These are phyloP conservation scores for Penicillium fimorum DNA, from an alignment of 495 filamentous ascomycete species.

Conservation along the genomic window DNA sequence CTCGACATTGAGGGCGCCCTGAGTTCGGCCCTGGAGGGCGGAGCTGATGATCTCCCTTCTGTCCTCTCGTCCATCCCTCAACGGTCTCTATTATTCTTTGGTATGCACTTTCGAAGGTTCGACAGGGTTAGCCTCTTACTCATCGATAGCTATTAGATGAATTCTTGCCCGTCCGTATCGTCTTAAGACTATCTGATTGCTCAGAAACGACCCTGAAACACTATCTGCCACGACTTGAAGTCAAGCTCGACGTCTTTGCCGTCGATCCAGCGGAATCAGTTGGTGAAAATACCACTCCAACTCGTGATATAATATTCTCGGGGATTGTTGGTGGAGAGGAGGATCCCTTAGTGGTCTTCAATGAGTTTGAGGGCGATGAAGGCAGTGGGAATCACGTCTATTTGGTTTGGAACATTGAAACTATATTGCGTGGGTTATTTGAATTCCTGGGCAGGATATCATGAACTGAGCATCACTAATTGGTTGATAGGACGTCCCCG, in stretches of 20 bases:
- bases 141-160: conserved; percentile 72
- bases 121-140: conserved; percentile 52
- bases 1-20: conserved; percentile 64
- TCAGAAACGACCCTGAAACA: conserved; percentile 57
- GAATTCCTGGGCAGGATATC: conserved; percentile 11
- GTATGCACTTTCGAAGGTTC: conserved; percentile 47
- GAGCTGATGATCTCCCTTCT: conserved; percentile 44
- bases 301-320: conserved; percentile 64
- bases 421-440: conserved; percentile 60
- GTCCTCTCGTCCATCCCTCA: conserved; percentile 52
- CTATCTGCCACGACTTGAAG: conserved; percentile 60
- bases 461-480: conserved; percentile 10
- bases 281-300: conserved; percentile 46
- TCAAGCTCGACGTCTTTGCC: conserved; percentile 71
- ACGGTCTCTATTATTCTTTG: conserved; percentile 62
- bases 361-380: conserved; percentile 52
- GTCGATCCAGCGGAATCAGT: conserved; percentile 55
- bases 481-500: conserved; percentile 58
- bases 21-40: conserved; percentile 45
- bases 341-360: conserved; percentile 61
- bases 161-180: conserved; percentile 66
- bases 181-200: conserved; percentile 65
- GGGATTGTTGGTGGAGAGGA: conserved; percentile 57
- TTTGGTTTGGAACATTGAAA: conserved; percentile 76
- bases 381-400: conserved; percentile 59